Evolutionary conservation across 257 asterid species (phyloP).

Genomic region (Euphrasia confusa): DNA sequence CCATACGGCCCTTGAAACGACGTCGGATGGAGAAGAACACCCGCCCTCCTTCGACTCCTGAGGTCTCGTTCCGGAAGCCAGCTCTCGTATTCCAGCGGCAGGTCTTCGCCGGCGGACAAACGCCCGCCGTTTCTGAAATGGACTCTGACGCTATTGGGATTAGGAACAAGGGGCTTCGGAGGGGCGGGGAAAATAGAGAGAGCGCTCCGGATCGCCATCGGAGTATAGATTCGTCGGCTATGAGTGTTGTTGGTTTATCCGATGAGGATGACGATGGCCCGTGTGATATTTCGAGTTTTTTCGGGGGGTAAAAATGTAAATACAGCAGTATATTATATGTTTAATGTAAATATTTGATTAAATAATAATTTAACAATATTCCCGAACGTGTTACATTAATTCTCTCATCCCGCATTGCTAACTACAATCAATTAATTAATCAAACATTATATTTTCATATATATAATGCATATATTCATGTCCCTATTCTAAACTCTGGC

Average conservation of each 20-base stretch:
- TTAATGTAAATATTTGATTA: no score
- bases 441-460: no score
- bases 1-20: slow-evolving; percentile 94
- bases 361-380: no score
- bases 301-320: no score
- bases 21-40: slow-evolving; percentile 86
- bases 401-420: no score
- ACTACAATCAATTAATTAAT: no score
- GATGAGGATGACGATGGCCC: slow-evolving; percentile 20
- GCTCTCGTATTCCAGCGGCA: slow-evolving; percentile 62
- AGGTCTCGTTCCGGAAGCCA: slow-evolving; percentile 57
- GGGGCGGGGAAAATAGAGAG: slow-evolving; percentile 31
- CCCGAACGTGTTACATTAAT: no score
- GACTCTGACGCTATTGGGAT: slow-evolving; percentile 17
- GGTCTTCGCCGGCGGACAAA: slow-evolving; percentile 60
- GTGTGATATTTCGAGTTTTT: no score
- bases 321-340: no score
- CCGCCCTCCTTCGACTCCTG: slow-evolving; percentile 73
- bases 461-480: no score
- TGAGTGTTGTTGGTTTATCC: not conserved
- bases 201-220: slow-evolving; percentile 33
- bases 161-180: slow-evolving; percentile 21
- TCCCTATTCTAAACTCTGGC: no score
- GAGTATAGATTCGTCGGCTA: slow-evolving; percentile 8
- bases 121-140: slow-evolving; percentile 29